Evolutionary conservation across 192 early-diverging fungal species (phyloP), one percentile per base, ranked within the genome.

Genomic region (Umbelopsis sp.): DNA sequence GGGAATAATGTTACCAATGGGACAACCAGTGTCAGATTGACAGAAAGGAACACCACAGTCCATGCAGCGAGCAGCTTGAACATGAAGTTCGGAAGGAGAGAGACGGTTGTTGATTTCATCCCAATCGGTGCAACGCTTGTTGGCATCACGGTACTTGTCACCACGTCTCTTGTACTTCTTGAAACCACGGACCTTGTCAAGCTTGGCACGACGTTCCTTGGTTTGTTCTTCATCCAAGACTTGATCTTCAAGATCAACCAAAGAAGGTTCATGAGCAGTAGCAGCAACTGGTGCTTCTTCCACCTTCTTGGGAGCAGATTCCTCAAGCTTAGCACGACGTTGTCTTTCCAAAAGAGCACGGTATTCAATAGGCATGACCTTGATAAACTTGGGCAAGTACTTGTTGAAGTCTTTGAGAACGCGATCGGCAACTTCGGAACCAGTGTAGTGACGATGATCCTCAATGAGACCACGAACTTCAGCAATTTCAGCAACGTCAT

Each of bases 21-120:
- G 97, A 78, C 97, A 99, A 43, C 97, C 97, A 69, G 90, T 91
- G 75, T 97, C 95, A 20, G 92, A 93, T 87, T 99, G 96, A 83
- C 97, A 99, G 90, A 97, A 98, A 51, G 97, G 96, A 31, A 98
- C 90, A 82, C 97, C 97, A 80, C 97, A 95, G 73, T 95, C 95
- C 90, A 99, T 98, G 86, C 97, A 99, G 45, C 97, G 90, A 8
- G 97, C 93, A 22, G 96, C 94, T 83, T 99, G 97, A 43, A 93
- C 88, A 72, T 96, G 90, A 29, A 98, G 87, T 73, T 94, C 89
- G 26, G 86, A 85, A 20, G 87, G 85, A 34, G 88, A 89, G 76
- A 98, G 85, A 43, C 97, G 92, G n/a, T 88, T 81, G 69, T 92
- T 95, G 82, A 99, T 93, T 86, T 99, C 97, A 53, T 96, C 89